Base-by-base conservation (phyloP, 257 asterid genomes). In the Przewalskia tangutica region DNA sequence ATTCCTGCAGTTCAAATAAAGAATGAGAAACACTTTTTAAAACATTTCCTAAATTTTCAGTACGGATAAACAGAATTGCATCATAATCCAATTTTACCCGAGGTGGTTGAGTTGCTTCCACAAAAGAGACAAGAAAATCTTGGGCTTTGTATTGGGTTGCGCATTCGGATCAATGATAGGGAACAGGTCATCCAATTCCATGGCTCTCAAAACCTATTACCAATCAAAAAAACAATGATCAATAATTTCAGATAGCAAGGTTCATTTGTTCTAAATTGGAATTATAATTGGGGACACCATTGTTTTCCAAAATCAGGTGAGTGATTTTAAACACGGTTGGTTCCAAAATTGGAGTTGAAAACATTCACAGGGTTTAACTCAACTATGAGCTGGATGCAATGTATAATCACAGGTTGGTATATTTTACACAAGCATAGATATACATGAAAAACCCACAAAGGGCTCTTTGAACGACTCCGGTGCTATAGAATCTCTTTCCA, bases 61-160 rank as follows among this genome's bases (percentile, higher is more conserved):
- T 16, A 4, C 36, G 18, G 51, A 42, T 55, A 54, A 59, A 2
- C 14, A 38, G 56, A 65, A 34, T 79, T 44, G 55, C 81, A 85
- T 46, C 60, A 10, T 4, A 64, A 38, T 55, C 63, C 14, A 77
- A 38, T 32, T 86, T 82, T 91, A 96, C 99, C 99, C 98, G 23
- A 96, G 98, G 88, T 94, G 99, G 84, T 90, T 94, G 82, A 96
- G 98, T 85, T 96, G 97, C 85, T 93, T 96, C 99, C 99, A 94
- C 14, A 96, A 84, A 50, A 96, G 90, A 80, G 87, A 85, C 42
- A 84, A 54, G 82, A 96, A 96, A 82, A 94, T 92, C 92, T 89
- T 94, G 14, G 97, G 91, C 87, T 90, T 96, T 56, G 91, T 83
- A 8, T 94, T 91, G 10, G 97, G 94, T 81, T 94, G 93, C 56